Percentiles rank a stretch among this genome's conserved stretches.
Evolutionary conservation across 1,284 basidiomycete genomes (phyloP).

Genomic region (Pascua guehoae): DNA sequence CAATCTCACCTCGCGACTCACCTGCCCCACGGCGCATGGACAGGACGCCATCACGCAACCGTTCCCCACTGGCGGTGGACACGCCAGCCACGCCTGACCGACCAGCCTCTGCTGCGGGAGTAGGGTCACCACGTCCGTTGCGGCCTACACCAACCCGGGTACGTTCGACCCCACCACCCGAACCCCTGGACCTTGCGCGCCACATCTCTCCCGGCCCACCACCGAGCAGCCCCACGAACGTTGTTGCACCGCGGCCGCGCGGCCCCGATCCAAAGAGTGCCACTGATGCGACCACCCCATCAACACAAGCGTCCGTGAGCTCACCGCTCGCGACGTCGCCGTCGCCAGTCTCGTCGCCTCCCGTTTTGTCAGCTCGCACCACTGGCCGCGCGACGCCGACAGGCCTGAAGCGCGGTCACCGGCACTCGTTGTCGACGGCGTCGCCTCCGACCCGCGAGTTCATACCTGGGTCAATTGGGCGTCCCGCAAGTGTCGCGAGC

Average conservation of each 20-base stretch:
- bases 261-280: too few species aligned
- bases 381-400: not conserved
- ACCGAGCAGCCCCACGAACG: too few species aligned
- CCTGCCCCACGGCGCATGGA: not conserved
- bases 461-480: conserved; percentile 14
- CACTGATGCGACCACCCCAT: not conserved
- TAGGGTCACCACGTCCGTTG: too few species aligned
- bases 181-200: too few species aligned
- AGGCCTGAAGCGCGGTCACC: conserved; percentile 2
- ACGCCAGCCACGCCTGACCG: too few species aligned
- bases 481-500: conserved; percentile 26
- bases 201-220: too few species aligned
- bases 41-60: too few species aligned
- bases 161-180: too few species aligned
- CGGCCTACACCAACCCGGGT: too few species aligned
- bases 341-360: conserved; percentile 1
- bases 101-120: too few species aligned
- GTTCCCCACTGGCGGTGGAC: too few species aligned
- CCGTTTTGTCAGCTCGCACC: not conserved
- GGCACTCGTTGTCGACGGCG: conserved; percentile 1
- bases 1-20: not conserved
- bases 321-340: not conserved
- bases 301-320: not conserved
- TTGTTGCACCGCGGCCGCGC: too few species aligned
- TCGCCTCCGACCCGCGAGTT: conserved; percentile 17